Evolutionary conservation across 2,329 filamentous ascomycete species (phyloP), one percentile per base, ranked within the genome.

Genomic region (Colletotrichum graminicola): DNA sequence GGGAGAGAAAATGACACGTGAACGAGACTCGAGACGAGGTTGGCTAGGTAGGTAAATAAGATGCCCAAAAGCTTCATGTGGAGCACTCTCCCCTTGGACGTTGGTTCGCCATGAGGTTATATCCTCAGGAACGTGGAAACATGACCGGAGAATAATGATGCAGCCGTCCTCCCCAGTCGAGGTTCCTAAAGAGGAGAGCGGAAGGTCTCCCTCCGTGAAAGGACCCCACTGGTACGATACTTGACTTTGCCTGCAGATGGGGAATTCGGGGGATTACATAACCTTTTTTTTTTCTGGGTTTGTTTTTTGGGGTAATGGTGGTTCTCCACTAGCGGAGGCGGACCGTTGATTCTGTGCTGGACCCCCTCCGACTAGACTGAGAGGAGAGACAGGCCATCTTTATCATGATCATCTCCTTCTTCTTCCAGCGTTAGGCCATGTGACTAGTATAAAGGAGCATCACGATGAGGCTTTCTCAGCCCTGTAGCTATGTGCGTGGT

Each of bases 201-300:
- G 69, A 72, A n/a, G 47, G 54, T 14, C 6, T 69, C 39, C 59
- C 65, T 64, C 65, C 69, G 65, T 43, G 65, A 54, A 23, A 29
- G 60, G 32, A 54, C 69, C 60, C 69, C 65, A 72, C 69, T 16
- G 21, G 6, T 43, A 16, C 41, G 41, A 21, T 43, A 16, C 41
- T 43, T 23, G 34, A 7, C 23, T 32, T 45, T 10, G 6, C 26
- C 51, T 59, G 45, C 26, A 49, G 39, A 18, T 64, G 60, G 21
- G n/a, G 32, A 11, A 11, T 21, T 64, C 51, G 54, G 57, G 36
- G 45, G 65, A 34, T 34, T 43, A n/a, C n/a, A n/a, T n/a, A 51
- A 47, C 12, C 7, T 18, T 10, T 11, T 57, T 18, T 11, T 57
- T 62, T 67, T 7, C 7, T 36, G 34, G 11, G 10, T 39, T 43